A percentile compares a stretch with the other conserved stretches of the same genome.
These are phyloP conservation scores for Fusarium odoratissimum DNA, from an alignment of 2,329 filamentous ascomycete genomes.

Conservation along the genomic window DNA sequence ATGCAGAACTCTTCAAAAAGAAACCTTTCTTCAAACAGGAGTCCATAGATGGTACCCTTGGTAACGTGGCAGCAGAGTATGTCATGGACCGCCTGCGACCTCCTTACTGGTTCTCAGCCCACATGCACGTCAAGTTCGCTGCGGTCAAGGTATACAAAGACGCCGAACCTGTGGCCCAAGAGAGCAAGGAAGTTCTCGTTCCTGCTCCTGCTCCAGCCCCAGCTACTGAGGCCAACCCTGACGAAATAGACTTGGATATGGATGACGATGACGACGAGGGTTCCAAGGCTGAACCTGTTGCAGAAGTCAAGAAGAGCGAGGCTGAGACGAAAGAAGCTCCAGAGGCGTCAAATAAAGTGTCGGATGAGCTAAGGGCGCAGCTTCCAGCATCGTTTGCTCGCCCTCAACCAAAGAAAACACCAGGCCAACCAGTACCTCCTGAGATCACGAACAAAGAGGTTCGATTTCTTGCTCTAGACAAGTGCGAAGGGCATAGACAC, in stretches of 20 bases:
- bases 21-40: constrained; percentile 84
- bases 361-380: constrained; percentile 75
- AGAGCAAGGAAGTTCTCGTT: constrained; percentile 3
- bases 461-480: constrained; percentile 90
- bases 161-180: constrained; percentile 43
- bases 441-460: constrained; percentile 83
- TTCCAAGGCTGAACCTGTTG: not conserved
- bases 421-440: constrained; percentile 73
- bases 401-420: constrained; percentile 53
- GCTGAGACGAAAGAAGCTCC: constrained; percentile 11
- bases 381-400: constrained; percentile 80
- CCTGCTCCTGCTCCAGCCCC: constrained; percentile 1
- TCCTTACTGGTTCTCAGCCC: constrained; percentile 91
- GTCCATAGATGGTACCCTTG: constrained; percentile 78
- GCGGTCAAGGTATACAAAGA: constrained; percentile 72
- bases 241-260: constrained; percentile 78
- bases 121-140: constrained; percentile 89
- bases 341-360: constrained; percentile 54
- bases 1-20: constrained; percentile 72
- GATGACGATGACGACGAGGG: constrained; percentile 60
- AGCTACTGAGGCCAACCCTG: constrained; percentile 62
- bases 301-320: constrained; percentile 1
- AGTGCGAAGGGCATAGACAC: constrained; percentile 82
- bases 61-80: constrained; percentile 81
- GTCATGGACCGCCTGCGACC: constrained; percentile 86